Base-by-base conservation (phyloP, 345 rosid species). In the Citropsis articulata region DNA sequence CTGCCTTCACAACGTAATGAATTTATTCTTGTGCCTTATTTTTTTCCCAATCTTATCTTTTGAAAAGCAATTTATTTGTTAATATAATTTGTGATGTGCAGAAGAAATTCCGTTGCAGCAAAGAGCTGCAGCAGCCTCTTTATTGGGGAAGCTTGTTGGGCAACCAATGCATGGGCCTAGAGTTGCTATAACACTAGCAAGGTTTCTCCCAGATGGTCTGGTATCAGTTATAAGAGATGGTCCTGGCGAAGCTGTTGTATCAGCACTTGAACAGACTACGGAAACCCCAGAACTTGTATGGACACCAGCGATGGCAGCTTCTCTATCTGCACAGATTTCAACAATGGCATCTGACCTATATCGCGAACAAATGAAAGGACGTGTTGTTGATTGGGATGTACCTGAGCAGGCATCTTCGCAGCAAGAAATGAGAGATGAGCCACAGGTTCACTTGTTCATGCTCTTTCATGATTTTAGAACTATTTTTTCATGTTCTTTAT, bases 141-240 rank as follows among this genome's bases (percentile, higher is more conserved):
- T 96, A 84, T 79, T 96, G 87, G 98, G 98, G 73, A 96, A 91
- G 91, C 99, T 96, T 84, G 86, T 96, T 78, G 97, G 89, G 42
- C 99, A 96, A 85, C 98, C 99, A 61, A 94, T 96, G 99, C 99
- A 96, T 83, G 99, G 99, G 73, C 99, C 99, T 81, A 95, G 99
- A 86, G 99, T 96, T 81, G 93, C 95, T 69, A 96, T 92, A 83
- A 93, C 99, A 71, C 87, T 96, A 60, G 98, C 94, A 77, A 92
- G 98, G 86, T 96, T 96, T 86, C 90, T 96, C 78, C 99, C 99
- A 1, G 99, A 96, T 78, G 99, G 99, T 80, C 86, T 96, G 78
- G 91, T 94, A 85, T 94, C 98, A 45, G 84, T 94, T 66, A 91
- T 96, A 69, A 91, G 97, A 86, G 99, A 96, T 85, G 99, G 99